Evolutionary conservation across 495 filamentous ascomycete species (phyloP).

Genomic region (Corynascus novoguineensis): DNA sequence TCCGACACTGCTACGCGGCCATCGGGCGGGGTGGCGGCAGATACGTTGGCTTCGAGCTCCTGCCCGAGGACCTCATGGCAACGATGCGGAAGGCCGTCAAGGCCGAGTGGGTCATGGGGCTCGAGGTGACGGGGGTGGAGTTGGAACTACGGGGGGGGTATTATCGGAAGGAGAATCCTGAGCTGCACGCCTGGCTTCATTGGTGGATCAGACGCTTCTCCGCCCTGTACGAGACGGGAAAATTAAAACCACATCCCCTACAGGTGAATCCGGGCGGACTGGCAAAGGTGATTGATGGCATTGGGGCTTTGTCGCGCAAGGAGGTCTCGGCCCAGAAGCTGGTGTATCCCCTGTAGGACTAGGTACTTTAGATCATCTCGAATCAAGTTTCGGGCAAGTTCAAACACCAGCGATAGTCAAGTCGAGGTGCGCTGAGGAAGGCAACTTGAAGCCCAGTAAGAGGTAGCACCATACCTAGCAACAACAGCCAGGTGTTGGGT

Average conservation of each 20-base stretch:
- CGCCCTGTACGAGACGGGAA: not conserved
- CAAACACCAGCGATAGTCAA: too few species aligned
- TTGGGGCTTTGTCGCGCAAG: not conserved
- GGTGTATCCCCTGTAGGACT: not conserved
- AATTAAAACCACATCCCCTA: not conserved
- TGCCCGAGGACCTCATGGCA: not conserved
- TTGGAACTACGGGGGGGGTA: not conserved
- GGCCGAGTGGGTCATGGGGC: not conserved
- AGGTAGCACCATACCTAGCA: too few species aligned
- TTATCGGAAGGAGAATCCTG: not conserved
- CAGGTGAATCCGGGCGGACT: not conserved
- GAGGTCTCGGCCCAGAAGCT: not conserved
- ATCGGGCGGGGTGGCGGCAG: slow-evolving; percentile 38
- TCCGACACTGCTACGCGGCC: slow-evolving; percentile 30
- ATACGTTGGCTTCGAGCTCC: slow-evolving; percentile 26
- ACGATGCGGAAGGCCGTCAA: not conserved
- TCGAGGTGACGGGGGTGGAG: not conserved
- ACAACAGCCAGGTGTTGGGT: too few species aligned
- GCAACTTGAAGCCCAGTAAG: too few species aligned
- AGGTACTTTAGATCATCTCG: too few species aligned
- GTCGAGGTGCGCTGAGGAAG: too few species aligned
- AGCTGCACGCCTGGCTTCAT: not conserved
- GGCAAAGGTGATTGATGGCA: not conserved
- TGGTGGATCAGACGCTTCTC: not conserved
- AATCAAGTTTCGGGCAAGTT: too few species aligned